Evolutionary conservation across 2,329 filamentous ascomycete genomes (phyloP).

Genomic region (Botryotinia globosa): DNA sequence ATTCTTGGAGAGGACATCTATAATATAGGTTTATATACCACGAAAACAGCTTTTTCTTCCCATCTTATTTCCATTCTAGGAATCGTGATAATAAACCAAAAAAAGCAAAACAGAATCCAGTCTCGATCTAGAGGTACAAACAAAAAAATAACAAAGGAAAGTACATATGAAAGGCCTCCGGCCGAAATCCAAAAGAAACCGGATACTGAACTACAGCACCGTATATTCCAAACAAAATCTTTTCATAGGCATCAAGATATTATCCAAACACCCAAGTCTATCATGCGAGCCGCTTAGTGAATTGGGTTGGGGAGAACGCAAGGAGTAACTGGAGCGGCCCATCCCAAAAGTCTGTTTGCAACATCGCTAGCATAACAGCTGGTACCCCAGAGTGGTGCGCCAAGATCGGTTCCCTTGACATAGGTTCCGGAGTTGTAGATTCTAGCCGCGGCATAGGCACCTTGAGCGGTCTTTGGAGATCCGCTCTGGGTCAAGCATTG

Average conservation of each 20-base stretch:
- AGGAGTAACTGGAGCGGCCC: neutral
- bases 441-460: slow-evolving; percentile 40
- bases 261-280: neutral
- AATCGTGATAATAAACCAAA: neutral
- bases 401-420: slow-evolving; percentile 38
- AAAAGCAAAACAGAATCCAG: neutral
- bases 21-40: too few relatives aligned
- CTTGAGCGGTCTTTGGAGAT: slow-evolving; percentile 29
- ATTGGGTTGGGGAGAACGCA: neutral
- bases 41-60: neutral
- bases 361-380: slow-evolving; percentile 33
- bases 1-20: neutral
- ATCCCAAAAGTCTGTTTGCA: slow-evolving; percentile 29
- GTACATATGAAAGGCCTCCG: neutral
- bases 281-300: neutral
- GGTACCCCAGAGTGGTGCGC: slow-evolving; percentile 23
- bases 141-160: neutral
- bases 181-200: neutral
- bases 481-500: slow-evolving; percentile 22
- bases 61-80: neutral
- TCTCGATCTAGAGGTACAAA: neutral
- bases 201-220: neutral
- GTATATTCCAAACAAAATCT: neutral
- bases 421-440: slow-evolving; percentile 44
- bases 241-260: neutral